These are phyloP conservation scores for Cunninghamia lanceolata DNA, from an alignment of 75 land plant species.

Conservation along the genomic window DNA sequence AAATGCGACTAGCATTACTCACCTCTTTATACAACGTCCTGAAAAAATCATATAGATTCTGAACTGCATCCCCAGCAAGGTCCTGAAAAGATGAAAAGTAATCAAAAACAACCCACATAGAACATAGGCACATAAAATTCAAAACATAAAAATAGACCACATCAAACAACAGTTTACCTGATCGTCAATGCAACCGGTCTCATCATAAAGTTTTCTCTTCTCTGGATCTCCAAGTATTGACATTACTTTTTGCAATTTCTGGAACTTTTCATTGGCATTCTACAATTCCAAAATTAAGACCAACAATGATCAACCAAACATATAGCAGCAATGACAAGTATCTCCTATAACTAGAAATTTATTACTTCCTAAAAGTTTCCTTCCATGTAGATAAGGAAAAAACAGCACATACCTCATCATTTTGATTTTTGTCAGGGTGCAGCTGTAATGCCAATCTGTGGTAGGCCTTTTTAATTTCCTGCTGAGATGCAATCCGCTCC, in stretches of 20 bases:
- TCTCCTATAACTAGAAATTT: background rate
- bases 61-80: slow-evolving; percentile 60
- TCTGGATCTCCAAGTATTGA: slow-evolving; percentile 91
- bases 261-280: slow-evolving; percentile 96
- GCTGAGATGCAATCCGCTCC: slow-evolving; percentile 65
- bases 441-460: slow-evolving; percentile 79
- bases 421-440: slow-evolving; percentile 95
- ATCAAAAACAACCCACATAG: background rate
- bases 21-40: slow-evolving; percentile 76
- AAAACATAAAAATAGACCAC: background rate
- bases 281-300: slow-evolving; percentile 21
- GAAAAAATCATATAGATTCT: slow-evolving; percentile 62
- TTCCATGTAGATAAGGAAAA: background rate
- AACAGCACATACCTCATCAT: slow-evolving; percentile 56
- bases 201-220: slow-evolving; percentile 85
- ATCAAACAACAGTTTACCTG: slow-evolving; percentile 34
- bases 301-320: background rate
- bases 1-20: background rate
- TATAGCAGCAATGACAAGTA: background rate
- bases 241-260: slow-evolving; percentile 79
- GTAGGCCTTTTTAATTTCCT: slow-evolving; percentile 89
- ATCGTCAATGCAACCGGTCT: slow-evolving; percentile 86
- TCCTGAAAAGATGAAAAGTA: slow-evolving; percentile 43
- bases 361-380: background rate
- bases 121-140: background rate